A percentile compares a stretch with the other conserved stretches of the same genome.
These are phyloP conservation scores for Mrakia frigida DNA, from an alignment of 768 basidiomycete species.

Conservation along the genomic window DNA sequence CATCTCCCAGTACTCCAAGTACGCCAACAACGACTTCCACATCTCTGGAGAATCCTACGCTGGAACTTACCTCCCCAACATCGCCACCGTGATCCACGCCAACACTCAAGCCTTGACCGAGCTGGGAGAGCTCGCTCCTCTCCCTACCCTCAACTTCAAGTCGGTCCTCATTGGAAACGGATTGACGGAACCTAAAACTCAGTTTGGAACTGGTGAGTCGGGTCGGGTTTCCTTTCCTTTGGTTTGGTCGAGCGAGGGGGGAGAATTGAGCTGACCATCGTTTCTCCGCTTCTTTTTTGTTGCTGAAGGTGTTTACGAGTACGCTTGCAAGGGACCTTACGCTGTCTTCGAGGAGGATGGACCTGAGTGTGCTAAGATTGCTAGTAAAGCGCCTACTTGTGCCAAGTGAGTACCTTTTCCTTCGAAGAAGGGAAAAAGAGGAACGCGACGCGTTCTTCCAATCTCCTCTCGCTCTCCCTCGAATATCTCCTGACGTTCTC, in stretches of 20 bases:
- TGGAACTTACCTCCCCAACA: slow-evolving; percentile 45
- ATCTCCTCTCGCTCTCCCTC: not conserved
- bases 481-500: not conserved
- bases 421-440: too few species aligned
- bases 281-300: not conserved
- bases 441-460: not conserved
- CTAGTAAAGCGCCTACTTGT: slow-evolving; percentile 65
- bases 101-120: slow-evolving; percentile 48
- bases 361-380: slow-evolving; percentile 60
- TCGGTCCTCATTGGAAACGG: slow-evolving; percentile 82
- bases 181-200: slow-evolving; percentile 60
- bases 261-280: slow-evolving; percentile 37
- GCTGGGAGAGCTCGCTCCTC: slow-evolving; percentile 38
- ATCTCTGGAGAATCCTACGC: slow-evolving; percentile 50
- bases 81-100: slow-evolving; percentile 50
- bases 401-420: slow-evolving; percentile 44
- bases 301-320: slow-evolving; percentile 63
- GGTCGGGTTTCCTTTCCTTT: not conserved
- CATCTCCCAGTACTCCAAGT: slow-evolving; percentile 57
- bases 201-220: slow-evolving; percentile 48
- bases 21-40: slow-evolving; percentile 51
- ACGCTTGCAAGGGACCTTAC: slow-evolving; percentile 56
- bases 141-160: slow-evolving; percentile 70
- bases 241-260: not conserved
- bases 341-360: slow-evolving; percentile 65